Evolutionary conservation across 75 land plant genomes (phyloP), one percentile per base, ranked within the genome.

Genomic region (Selaginella moellendorffii): DNA sequence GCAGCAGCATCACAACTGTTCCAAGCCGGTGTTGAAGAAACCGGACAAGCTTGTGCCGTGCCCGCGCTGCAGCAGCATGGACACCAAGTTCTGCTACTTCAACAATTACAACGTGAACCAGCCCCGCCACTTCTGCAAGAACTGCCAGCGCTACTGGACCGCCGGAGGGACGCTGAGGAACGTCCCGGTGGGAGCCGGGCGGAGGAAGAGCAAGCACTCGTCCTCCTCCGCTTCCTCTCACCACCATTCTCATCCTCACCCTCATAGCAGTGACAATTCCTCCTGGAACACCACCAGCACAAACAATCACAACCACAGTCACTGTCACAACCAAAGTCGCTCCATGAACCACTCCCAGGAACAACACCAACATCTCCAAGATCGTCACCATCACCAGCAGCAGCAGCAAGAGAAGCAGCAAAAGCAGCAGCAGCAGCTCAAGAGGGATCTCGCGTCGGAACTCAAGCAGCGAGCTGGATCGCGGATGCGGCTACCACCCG

Each of bases 11-110:
- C n/a, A n/a, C n/a, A n/a, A n/a, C n/a, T n/a, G n/a, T n/a, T 5
- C 5, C 10, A 36, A 36, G 46, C 46, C 10, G 5, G 46, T 36
- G 14, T 14, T 36, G 46, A 36, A 36, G 46, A 36, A 14, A 14
- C 46, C 46, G 46, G 46, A 36, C 46, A 36, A 36, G 46, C 46
- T 64, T 1, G 30, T 64, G 17, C 65, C 65, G 1, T 64, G 65
- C 46, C 51, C 65, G 2, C 31, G 65, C 28, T 64, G 65, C 23
- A 14, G 30, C 21, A 28, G 31, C 65, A 30, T 31, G 65, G 30
- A 64, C 30, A 64, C 65, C 19, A 64, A 64, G 23, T 64, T 64
- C 53, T 64, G 65, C 53, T 64, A 64, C 65, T 64, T 14, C 51
- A 64, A 64, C 51, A 64, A 64, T 19, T 30, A 31, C 65, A 64